Percentiles rank a stretch among this genome's conserved stretches.
Conservation (phyloP, 2,329 filamentous ascomycete genomes). For the Clarireedia monteithiana region DNA sequence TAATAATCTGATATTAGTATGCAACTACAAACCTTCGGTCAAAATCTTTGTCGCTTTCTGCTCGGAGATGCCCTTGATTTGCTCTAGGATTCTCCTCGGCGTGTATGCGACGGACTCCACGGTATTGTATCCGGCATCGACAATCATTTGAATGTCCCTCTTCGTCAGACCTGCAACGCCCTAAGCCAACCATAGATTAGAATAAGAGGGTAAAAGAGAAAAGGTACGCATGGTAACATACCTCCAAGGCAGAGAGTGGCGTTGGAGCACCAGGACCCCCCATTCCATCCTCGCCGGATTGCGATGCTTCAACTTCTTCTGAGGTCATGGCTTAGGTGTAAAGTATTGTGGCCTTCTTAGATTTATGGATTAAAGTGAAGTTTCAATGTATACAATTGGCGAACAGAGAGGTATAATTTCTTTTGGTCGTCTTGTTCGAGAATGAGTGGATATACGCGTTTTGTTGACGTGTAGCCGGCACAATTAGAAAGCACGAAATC, state of each 20-base stretch:
- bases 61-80: conserved; percentile 97
- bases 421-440: background rate
- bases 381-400: too few relatives aligned
- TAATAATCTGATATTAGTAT: background rate
- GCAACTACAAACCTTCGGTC: conserved; percentile 59
- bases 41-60: conserved; percentile 91
- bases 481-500: conserved; percentile 5
- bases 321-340: conserved; percentile 20
- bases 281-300: conserved; percentile 68
- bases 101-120: conserved; percentile 95
- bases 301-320: conserved; percentile 47
- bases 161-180: conserved; percentile 86
- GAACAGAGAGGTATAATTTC: background rate
- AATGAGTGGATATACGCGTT: background rate
- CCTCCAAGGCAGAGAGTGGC: conserved; percentile 77
- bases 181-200: conserved; percentile 36
- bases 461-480: conserved; percentile 6
- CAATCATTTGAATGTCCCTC: conserved; percentile 85
- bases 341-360: too few relatives aligned
- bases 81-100: conserved; percentile 73
- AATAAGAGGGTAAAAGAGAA: background rate
- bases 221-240: conserved; percentile 31
- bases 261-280: conserved; percentile 90
- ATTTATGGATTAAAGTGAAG: too few relatives aligned
- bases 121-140: conserved; percentile 90